Base-by-base conservation (phyloP, 768 basidiomycete genomes). In the Rubroboletus satanas region DNA sequence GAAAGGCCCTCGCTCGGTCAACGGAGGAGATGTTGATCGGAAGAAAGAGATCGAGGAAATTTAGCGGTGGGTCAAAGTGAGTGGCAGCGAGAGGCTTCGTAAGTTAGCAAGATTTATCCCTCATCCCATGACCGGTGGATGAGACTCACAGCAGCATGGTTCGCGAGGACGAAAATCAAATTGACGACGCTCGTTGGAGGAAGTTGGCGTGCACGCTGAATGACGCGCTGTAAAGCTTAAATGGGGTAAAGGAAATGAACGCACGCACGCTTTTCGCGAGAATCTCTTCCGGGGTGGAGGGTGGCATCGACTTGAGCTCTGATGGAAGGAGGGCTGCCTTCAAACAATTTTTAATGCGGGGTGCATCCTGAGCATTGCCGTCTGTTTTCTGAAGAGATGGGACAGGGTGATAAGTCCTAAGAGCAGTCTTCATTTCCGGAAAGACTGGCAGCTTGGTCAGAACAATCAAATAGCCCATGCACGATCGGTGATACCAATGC, bases 351-450 rank as follows among this genome's bases (percentile, higher is more conserved):
- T 95, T 95, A 71, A 95, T 90, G 56, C 93, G 83, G 21, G 93
- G 92, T 38, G 92, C 92, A 69, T 95, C 92, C 68, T 93, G 90
- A 7, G 90, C 83, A 68, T 93, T 92, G 17, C 87, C 88, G 60
- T 88, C 86, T 15, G 91, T 90, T 74, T 89, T 90, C 68, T 94
- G 92, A 28, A 94, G 74, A 31, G 87, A 88, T 10, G 93, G 93
- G 4, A 93, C 84, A 29, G 93, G 90, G 64, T 94, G 93, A 70
- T 94, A 94, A 51, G 90, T 90, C 66, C 92, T 77, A 52, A 94
- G 75, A 18, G 90, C 88, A 6, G 93, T 94, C 71, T 90, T 89
- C 92, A 94, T 93, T 76, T 93, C 90, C 53, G 90, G 90, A 69
- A 92, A 93, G 75, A 94, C 90, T 92, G 66, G 39, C 62, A 49